A percentile compares a stretch with the other conserved stretches of the same genome.
phyloP scores from a whole-genome alignment of 306 rosid species.

The Cyamopsis tetragonoloba region DNA sequence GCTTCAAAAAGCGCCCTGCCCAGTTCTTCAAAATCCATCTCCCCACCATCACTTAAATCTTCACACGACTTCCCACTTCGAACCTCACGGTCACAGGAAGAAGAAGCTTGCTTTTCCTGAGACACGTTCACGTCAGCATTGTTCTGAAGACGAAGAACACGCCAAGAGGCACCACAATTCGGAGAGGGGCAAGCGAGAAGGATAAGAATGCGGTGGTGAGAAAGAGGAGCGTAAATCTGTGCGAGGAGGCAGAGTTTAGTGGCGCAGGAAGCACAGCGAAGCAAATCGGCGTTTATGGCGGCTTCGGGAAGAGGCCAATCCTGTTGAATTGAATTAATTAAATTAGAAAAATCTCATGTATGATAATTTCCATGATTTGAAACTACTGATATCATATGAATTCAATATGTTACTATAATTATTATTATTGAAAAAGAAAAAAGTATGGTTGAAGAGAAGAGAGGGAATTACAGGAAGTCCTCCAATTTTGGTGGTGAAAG shows the following conservation, averaged over 20 bases:
- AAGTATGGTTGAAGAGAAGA: neutral
- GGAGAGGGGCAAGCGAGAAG: slow-evolving; percentile 64
- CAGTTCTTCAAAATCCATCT: slow-evolving; percentile 60
- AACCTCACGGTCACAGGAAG: slow-evolving; percentile 27
- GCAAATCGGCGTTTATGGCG: slow-evolving; percentile 33
- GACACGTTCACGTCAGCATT: slow-evolving; percentile 18
- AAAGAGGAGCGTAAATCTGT: slow-evolving; percentile 77
- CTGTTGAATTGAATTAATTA: no score
- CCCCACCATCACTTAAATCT: slow-evolving; percentile 37
- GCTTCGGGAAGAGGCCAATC: slow-evolving; percentile 65
- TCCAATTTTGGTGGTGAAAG: slow-evolving; percentile 71
- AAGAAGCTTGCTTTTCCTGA: neutral
- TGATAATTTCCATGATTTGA: no score
- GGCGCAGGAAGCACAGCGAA: slow-evolving; percentile 53
- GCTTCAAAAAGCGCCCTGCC: slow-evolving; percentile 55
- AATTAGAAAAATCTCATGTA: no score
- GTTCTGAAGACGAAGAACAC: slow-evolving; percentile 73
- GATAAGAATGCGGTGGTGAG: slow-evolving; percentile 64
- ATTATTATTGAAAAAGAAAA: no score
- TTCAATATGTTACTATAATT: no score
- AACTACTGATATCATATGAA: no score
- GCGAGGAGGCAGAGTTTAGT: slow-evolving; percentile 52
- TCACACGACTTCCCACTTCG: slow-evolving; percentile 28
- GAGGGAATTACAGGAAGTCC: slow-evolving; percentile 71
- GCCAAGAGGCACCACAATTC: slow-evolving; percentile 61